Percentiles rank a stretch among this genome's conserved stretches.
Evolutionary conservation across 2,329 filamentous ascomycete species (phyloP).

Genomic region (Fusarium caatingaense): DNA sequence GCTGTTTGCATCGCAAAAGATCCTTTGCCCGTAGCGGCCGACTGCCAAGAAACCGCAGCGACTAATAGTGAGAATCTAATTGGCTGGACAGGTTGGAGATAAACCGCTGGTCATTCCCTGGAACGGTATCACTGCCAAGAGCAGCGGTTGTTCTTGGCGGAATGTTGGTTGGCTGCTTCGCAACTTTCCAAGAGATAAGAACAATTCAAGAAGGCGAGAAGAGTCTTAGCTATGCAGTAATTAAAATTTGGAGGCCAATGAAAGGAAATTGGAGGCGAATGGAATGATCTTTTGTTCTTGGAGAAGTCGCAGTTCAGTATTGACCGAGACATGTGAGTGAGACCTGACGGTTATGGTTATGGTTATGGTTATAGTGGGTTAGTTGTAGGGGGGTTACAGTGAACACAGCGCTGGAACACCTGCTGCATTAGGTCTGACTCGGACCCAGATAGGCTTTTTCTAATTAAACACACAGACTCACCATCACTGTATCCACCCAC

Average conservation of each 20-base stretch:
- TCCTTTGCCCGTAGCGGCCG: not conserved
- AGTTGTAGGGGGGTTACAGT: not conserved
- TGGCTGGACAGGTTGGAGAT: conserved; percentile 21
- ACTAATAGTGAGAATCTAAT: not conserved
- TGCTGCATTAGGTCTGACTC: not conserved
- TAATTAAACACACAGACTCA: not conserved
- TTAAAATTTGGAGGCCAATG: not conserved
- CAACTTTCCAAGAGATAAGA: conserved; percentile 28
- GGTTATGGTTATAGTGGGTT: not conserved
- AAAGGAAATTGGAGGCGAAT: conserved; percentile 8
- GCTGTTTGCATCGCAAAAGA: conserved; percentile 10
- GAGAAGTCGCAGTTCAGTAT: not conserved
- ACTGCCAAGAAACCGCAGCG: not conserved
- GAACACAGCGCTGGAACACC: not conserved
- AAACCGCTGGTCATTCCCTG: conserved; percentile 21
- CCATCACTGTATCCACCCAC: not conserved
- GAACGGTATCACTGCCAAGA: conserved; percentile 29
- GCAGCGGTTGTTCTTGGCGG: conserved; percentile 17
- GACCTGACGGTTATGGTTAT: too few relatives aligned
- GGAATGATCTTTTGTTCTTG: conserved; percentile 19
- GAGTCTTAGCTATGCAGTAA: not conserved
- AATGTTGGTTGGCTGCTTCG: not conserved
- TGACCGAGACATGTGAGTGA: not conserved
- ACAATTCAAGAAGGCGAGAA: not conserved
- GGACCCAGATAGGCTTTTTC: not conserved